Base-by-base conservation (phyloP, 208 protist species). In the Tetramitus jugosus region DNA sequence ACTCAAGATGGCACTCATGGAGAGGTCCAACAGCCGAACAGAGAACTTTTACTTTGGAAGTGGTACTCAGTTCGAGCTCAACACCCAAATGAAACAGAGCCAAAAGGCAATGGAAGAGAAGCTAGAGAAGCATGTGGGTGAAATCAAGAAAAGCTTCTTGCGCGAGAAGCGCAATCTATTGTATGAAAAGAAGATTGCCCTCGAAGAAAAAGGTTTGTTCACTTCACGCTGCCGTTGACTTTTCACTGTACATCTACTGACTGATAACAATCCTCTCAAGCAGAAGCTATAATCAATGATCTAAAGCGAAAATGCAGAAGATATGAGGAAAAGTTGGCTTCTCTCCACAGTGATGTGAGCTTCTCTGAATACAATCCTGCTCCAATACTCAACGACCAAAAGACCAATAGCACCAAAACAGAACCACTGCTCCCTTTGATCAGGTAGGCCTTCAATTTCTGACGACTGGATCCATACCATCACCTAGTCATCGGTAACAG, bases 91-190 rank as follows among this genome's bases (percentile, higher is more conserved):
- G 10, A 20, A 10, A 56, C 10, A 56, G 10, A 26, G 14, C 10
- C 64, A 69, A 69, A 69, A 69, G 20, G 64, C 10, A 42, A 26
- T 42, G 14, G 64, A 42, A 20, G 43, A 49, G 20, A 69, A 69
- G 64, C 10, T 42, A 20, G 37, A 53, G 20, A 49, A 20, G 64
- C 64, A 49, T 69, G 20, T 69, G 64, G 20, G 20, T 26, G 64
- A 69, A 69, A 23, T 80, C 14, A 56, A 56, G 20, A 20, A 56
- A 56, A 56, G 49, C 20, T 56, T 56, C 20, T 10, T 56, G 10
- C 10, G 49, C 14, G 49, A 56, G 20, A 56, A 56, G 49, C 10
- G 49, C 10, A 20, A 10, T 26, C 10, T 56, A 20, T 26, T 56
- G 49, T 20, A 26, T 10, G 49, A 56, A 20, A 56, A 20, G 49